Conservation (phyloP, 768 basidiomycete genomes). For the Suillus subalutaceus region DNA sequence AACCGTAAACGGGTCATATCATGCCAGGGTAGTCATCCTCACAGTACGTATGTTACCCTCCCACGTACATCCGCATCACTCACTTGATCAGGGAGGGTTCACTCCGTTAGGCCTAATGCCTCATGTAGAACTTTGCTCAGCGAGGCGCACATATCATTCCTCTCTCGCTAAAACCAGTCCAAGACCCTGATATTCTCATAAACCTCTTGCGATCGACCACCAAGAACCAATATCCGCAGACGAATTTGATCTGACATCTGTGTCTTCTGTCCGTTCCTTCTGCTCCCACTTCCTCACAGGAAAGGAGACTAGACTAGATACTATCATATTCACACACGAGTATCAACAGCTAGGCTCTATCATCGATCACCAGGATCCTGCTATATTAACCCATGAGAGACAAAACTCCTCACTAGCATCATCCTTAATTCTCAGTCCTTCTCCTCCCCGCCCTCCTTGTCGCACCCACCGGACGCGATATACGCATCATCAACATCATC, state of each 20-base stretch:
- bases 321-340: conserved; percentile 73
- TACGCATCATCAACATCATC: conserved; percentile 81
- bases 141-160: conserved; percentile 45
- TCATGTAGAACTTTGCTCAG: conserved; percentile 24
- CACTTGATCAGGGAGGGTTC: conserved; percentile 63
- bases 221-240: conserved; percentile 84
- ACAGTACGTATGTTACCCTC: conserved; percentile 51
- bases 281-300: conserved; percentile 67
- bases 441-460: conserved; percentile 73
- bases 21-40: conserved; percentile 68
- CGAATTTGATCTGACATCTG: conserved; percentile 65
- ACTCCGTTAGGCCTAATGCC: conserved; percentile 33
- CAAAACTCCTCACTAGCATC: conserved; percentile 62
- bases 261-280: conserved; percentile 69
- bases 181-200: conserved; percentile 55
- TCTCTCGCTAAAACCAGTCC: conserved; percentile 61
- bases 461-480: conserved; percentile 85
- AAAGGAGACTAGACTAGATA: conserved; percentile 73
- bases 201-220: conserved; percentile 71
- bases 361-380: conserved; percentile 33
- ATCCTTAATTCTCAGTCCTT: conserved; percentile 69
- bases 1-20: conserved; percentile 75
- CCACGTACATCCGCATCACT: neutral
- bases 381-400: conserved; percentile 40
- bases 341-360: conserved; percentile 64